phyloP scores from a whole-genome alignment of 192 early-diverging fungal genomes.

The Umbelopsis isabellina region DNA sequence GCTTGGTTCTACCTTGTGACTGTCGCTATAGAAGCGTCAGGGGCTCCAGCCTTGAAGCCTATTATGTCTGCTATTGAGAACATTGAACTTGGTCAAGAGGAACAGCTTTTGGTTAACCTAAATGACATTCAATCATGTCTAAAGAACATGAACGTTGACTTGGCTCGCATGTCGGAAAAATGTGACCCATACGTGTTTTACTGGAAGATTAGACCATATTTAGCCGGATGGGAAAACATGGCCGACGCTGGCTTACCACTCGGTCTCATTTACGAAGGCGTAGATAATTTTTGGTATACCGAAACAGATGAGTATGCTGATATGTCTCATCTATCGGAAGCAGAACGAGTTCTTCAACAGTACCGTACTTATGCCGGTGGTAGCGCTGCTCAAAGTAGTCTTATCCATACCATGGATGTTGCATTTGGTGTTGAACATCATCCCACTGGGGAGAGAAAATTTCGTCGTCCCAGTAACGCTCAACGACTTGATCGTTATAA shows the following conservation, averaged over 20 bases:
- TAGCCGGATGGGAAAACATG: constrained; percentile 93
- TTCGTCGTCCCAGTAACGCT: constrained; percentile 1
- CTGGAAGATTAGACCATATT: constrained; percentile 87
- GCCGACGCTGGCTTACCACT: constrained; percentile 81
- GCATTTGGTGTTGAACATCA: constrained; percentile 86
- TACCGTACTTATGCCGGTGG: constrained; percentile 87
- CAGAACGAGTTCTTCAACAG: constrained; percentile 52
- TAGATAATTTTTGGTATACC: constrained; percentile 55
- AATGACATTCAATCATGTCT: constrained; percentile 57
- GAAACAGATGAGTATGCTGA: constrained; percentile 50
- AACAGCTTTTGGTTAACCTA: constrained; percentile 54
- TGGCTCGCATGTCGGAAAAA: constrained; percentile 87
- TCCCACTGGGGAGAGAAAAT: constrained; percentile 61
- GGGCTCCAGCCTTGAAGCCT: constrained; percentile 67
- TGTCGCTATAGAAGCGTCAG: constrained; percentile 83
- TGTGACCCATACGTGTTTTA: constrained; percentile 96
- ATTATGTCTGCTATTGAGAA: constrained; percentile 72
- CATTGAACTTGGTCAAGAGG: constrained; percentile 55
- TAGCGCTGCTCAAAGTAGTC: constrained; percentile 91
- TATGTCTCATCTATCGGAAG: constrained; percentile 52
- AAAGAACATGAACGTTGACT: constrained; percentile 51
- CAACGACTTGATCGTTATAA: constrained; percentile 38
- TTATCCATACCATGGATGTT: constrained; percentile 91
- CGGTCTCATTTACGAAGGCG: constrained; percentile 93
- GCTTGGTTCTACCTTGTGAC: constrained; percentile 97